Percentiles rank a stretch among this genome's conserved stretches.
These are phyloP conservation scores for Trametes villosa DNA, from an alignment of 768 basidiomycete species.

Conservation along the genomic window DNA sequence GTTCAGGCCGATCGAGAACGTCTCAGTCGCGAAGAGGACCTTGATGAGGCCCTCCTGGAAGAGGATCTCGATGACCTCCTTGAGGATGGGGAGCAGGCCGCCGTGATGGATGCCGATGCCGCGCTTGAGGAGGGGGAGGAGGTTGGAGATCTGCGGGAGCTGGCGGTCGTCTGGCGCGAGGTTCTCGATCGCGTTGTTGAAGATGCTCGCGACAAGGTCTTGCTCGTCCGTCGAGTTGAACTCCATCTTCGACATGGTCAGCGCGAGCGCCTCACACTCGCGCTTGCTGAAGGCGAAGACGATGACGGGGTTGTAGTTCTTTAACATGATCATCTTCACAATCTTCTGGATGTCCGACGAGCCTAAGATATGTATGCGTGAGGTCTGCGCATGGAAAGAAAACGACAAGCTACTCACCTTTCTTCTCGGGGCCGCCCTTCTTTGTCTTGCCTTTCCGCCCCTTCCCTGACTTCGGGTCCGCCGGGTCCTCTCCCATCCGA, in stretches of 20 bases:
- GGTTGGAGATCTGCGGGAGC: constrained; percentile 91
- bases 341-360: constrained; percentile 96
- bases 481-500: constrained; percentile 86
- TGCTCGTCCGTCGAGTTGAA: constrained; percentile 94
- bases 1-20: constrained; percentile 96
- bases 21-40: constrained; percentile 97
- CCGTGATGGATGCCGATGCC: constrained; percentile 99
- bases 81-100: constrained; percentile 94
- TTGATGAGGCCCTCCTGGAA: constrained; percentile 99
- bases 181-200: constrained; percentile 92
- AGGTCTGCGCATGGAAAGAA: neutral
- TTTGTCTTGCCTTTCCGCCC: constrained; percentile 91
- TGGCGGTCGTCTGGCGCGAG: constrained; percentile 85
- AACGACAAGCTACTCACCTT: constrained; percentile 56
- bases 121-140: constrained; percentile 90
- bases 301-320: constrained; percentile 98
- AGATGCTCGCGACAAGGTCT: constrained; percentile 83
- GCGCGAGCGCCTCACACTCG: constrained; percentile 92
- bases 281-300: constrained; percentile 98
- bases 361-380: constrained; percentile 48
- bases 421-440: constrained; percentile 86
- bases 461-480: constrained; percentile 82
- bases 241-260: constrained; percentile 93
- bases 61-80: constrained; percentile 98
- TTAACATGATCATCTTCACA: constrained; percentile 96